Conservation (phyloP, 140 eudicot species). For the Bidens hawaiensis region DNA sequence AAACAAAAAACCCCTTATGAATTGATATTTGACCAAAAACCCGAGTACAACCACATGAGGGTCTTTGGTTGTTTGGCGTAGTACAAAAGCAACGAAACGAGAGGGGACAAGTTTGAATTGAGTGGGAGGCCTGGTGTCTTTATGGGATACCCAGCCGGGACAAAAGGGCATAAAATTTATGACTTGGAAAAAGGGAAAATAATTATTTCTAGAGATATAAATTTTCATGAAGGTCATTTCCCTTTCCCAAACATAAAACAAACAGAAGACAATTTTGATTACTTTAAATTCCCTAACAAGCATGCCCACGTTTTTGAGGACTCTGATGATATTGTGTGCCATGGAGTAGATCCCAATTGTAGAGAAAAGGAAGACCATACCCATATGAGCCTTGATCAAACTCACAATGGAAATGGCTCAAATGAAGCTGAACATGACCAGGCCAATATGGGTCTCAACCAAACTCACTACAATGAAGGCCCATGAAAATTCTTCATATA, state of each 20-base stretch:
- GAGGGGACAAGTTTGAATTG: neutral
- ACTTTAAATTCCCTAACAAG: too few relatives aligned
- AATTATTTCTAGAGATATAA: neutral
- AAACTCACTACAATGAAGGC: neutral
- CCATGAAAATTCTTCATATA: neutral
- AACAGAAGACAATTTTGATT: neutral
- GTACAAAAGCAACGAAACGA: neutral
- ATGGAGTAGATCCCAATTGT: too few relatives aligned
- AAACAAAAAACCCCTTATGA: neutral
- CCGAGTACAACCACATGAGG: neutral
- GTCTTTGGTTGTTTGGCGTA: neutral
- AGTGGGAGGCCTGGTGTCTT: neutral
- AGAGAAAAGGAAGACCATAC: too few relatives aligned
- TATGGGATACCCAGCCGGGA: neutral
- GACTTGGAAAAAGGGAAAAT: neutral
- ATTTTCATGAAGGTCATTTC: neutral
- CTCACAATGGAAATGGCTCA: too few relatives aligned
- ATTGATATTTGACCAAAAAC: neutral
- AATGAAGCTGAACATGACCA: too few relatives aligned
- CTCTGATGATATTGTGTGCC: too few relatives aligned
- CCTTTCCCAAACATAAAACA: neutral
- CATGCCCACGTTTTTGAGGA: too few relatives aligned
- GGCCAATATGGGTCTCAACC: too few relatives aligned
- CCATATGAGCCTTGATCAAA: too few relatives aligned
- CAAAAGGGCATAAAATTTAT: neutral